A percentile compares a stretch with the other conserved stretches of the same genome.
phyloP scores from a whole-genome alignment of 2,329 filamentous ascomycete species.

The Neonectria ditissima region DNA sequence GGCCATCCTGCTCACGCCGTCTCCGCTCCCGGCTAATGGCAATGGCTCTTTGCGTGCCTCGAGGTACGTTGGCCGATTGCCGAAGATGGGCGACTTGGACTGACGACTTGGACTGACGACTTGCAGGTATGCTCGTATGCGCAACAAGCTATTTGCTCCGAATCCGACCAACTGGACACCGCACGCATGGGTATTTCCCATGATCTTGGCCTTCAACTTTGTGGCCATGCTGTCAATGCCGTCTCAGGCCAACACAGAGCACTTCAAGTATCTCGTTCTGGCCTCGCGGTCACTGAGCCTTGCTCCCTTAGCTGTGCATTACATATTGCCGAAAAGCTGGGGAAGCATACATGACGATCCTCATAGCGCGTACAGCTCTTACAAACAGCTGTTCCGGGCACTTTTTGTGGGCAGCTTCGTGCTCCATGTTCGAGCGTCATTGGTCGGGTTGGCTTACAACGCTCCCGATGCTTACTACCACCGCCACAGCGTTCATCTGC shows the following conservation, averaged over 20 bases:
- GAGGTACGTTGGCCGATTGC: slow-evolving; percentile 39
- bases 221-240: slow-evolving; percentile 53
- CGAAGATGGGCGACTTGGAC: neutral
- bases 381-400: slow-evolving; percentile 60
- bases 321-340: slow-evolving; percentile 61
- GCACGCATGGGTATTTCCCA: slow-evolving; percentile 50
- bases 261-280: slow-evolving; percentile 52
- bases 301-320: slow-evolving; percentile 59
- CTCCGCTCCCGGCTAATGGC: slow-evolving; percentile 53
- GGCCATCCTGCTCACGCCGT: slow-evolving; percentile 66
- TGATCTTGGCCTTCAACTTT: slow-evolving; percentile 51
- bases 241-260: slow-evolving; percentile 54
- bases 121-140: slow-evolving; percentile 41
- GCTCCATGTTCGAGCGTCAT: slow-evolving; percentile 59
- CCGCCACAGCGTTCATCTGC: slow-evolving; percentile 59
- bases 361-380: slow-evolving; percentile 54
- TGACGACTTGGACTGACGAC: slow-evolving; percentile 25
- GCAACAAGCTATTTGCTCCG: slow-evolving; percentile 49
- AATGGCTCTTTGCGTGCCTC: slow-evolving; percentile 46
- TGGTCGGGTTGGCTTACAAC: slow-evolving; percentile 59
- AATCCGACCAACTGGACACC: slow-evolving; percentile 61
- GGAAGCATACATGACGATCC: slow-evolving; percentile 58
- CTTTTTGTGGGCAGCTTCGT: slow-evolving; percentile 58
- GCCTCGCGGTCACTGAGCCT: slow-evolving; percentile 56
- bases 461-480: slow-evolving; percentile 61